A percentile compares a stretch with the other conserved stretches of the same genome.
phyloP scores from a whole-genome alignment of 1,284 basidiomycete genomes.

The Cerrena zonata region DNA sequence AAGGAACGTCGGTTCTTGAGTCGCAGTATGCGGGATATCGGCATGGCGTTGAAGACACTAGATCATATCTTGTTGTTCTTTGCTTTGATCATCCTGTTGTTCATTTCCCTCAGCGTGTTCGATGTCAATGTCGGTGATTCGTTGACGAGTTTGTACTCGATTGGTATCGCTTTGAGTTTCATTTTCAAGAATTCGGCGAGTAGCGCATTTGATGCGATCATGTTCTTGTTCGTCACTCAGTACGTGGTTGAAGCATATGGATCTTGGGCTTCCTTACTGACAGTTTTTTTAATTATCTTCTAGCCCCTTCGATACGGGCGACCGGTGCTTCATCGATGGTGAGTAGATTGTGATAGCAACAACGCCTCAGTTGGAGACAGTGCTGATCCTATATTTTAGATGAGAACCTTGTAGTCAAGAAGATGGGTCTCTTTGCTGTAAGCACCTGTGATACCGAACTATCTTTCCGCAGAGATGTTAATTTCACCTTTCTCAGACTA shows the following conservation, averaged over 20 bases:
- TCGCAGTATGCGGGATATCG: constrained; percentile 68
- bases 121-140: constrained; percentile 56
- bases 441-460: no score
- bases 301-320: constrained; percentile 73
- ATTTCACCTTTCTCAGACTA: constrained; percentile 38
- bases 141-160: constrained; percentile 62
- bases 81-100: constrained; percentile 60
- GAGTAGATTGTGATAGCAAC: constrained; percentile 14
- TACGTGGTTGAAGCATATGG: constrained; percentile 29
- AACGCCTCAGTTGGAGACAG: not conserved
- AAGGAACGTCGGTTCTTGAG: constrained; percentile 68
- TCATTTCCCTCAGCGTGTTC: constrained; percentile 68
- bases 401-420: constrained; percentile 69
- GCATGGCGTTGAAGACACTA: constrained; percentile 56
- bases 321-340: constrained; percentile 68
- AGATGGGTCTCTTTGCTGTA: constrained; percentile 69
- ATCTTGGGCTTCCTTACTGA: constrained; percentile 16
- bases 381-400: constrained; percentile 27
- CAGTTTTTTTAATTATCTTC: constrained; percentile 3
- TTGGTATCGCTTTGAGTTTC: constrained; percentile 67
- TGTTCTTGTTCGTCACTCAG: constrained; percentile 78
- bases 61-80: constrained; percentile 58
- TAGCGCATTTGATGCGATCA: constrained; percentile 68
- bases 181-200: constrained; percentile 70
- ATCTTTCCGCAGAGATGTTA: constrained; percentile 2